A percentile compares a stretch with the other conserved stretches of the same genome.
phyloP scores from a whole-genome alignment of 2,329 filamentous ascomycete genomes.

The Apiospora rasikravindrae region DNA sequence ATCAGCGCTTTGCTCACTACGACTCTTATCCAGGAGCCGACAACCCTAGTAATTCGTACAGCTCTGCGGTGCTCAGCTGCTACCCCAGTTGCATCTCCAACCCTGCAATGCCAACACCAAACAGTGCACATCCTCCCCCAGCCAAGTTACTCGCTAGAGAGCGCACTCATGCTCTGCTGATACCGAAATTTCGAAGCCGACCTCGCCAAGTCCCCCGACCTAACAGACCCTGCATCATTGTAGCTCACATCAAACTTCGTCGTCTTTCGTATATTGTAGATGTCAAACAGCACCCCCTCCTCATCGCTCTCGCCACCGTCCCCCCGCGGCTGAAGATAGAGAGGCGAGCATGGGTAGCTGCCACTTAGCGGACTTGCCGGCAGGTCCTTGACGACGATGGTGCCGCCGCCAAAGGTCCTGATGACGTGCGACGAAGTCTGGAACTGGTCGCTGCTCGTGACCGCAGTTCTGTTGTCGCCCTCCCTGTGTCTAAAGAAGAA shows the following conservation, averaged over 20 bases:
- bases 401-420: not conserved
- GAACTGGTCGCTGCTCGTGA: too few species aligned
- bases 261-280: not conserved
- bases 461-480: not conserved
- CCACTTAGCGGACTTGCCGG: not conserved
- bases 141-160: not conserved
- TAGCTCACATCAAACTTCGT: conserved; percentile 5
- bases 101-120: too few species aligned
- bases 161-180: not conserved
- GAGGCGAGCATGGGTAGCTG: not conserved
- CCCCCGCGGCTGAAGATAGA: too few species aligned
- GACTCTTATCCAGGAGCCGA: not conserved
- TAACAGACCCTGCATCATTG: not conserved
- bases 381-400: not conserved
- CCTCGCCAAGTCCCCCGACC: not conserved
- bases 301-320: not conserved
- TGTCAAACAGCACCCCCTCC: not conserved
- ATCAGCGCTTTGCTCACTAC: not conserved
- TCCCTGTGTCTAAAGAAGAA: not conserved
- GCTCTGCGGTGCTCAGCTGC: too few species aligned
- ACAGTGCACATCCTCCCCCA: not conserved
- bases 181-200: not conserved
- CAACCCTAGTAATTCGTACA: not conserved
- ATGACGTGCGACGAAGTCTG: not conserved
- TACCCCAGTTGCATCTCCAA: not conserved